Conservation (phyloP, 1,284 basidiomycete species). For the Cutaneotrichosporon sp. region DNA sequence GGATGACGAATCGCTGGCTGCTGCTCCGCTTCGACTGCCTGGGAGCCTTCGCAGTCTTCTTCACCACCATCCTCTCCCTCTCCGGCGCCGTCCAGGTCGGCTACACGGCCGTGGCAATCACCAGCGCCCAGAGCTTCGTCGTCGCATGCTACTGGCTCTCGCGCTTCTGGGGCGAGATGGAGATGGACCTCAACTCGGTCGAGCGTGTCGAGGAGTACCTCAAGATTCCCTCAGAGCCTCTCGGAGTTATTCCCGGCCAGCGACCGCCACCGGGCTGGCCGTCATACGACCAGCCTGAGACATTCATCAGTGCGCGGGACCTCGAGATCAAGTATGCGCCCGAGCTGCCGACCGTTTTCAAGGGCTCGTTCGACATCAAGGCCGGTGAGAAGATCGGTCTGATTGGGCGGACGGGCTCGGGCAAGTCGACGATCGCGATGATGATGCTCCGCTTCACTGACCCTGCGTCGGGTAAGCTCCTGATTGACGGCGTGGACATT, state of each 20-base stretch:
- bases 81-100: slow-evolving; percentile 65
- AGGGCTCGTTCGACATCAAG: slow-evolving; percentile 66
- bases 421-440: slow-evolving; percentile 66
- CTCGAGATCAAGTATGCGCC: slow-evolving; percentile 76
- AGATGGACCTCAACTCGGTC: slow-evolving; percentile 64
- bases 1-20: slow-evolving; percentile 35
- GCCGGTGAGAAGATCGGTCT: slow-evolving; percentile 70
- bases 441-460: slow-evolving; percentile 83
- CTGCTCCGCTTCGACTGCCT: slow-evolving; percentile 68
- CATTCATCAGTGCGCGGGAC: slow-evolving; percentile 61
- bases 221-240: slow-evolving; percentile 77
- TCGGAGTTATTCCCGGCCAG: slow-evolving; percentile 61
- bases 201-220: slow-evolving; percentile 87
- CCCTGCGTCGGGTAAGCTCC: slow-evolving; percentile 68
- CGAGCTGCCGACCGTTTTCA: slow-evolving; percentile 75
- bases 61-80: slow-evolving; percentile 70
- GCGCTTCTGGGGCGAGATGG: slow-evolving; percentile 47
- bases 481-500: slow-evolving; percentile 86
- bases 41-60: slow-evolving; percentile 67
- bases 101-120: slow-evolving; percentile 77
- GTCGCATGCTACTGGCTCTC: slow-evolving; percentile 48
- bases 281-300: slow-evolving; percentile 47
- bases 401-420: slow-evolving; percentile 48
- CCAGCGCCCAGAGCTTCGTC: slow-evolving; percentile 51
- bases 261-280: slow-evolving; percentile 82